These are phyloP conservation scores for Pedinophyceae sp. DNA, from an alignment of 139 green algal species.

Conservation along the genomic window DNA sequence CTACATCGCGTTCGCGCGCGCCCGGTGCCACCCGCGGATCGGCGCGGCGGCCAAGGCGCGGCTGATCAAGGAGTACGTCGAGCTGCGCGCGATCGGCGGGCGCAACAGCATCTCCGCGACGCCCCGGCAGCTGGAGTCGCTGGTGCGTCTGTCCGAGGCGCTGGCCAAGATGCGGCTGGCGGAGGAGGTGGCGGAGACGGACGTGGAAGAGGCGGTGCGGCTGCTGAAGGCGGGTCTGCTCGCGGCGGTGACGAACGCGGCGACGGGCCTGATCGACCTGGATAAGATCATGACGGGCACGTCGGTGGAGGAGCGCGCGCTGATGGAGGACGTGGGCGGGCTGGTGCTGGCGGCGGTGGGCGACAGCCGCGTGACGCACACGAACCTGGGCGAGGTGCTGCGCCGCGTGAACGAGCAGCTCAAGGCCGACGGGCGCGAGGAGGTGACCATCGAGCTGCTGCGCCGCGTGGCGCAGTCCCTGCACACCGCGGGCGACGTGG, in stretches of 20 bases:
- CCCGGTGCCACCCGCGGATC: constrained; percentile 10
- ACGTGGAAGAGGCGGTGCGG: constrained; percentile 49
- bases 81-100: constrained; percentile 42
- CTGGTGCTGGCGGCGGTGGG: no score
- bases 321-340: no score
- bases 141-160: constrained; percentile 73
- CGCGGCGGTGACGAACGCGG: constrained; percentile 49
- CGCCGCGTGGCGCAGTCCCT: no score
- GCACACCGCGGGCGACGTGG: no score
- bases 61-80: constrained; percentile 63
- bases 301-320: no score
- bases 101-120: constrained; percentile 57
- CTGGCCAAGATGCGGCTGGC: constrained; percentile 61
- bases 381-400: no score
- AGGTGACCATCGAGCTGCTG: no score
- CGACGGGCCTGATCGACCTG: constrained; percentile 59
- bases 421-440: no score
- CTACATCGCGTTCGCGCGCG: constrained; percentile 77
- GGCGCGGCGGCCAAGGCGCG: constrained; percentile 34
- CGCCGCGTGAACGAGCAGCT: no score
- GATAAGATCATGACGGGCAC: constrained; percentile 41
- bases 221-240: constrained; percentile 60
- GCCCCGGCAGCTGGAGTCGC: constrained; percentile 78
- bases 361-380: no score
- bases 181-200: constrained; percentile 22